A percentile compares a stretch with the other conserved stretches of the same genome.
Conservation (phyloP, 768 basidiomycete species). For the Russula emetica region DNA sequence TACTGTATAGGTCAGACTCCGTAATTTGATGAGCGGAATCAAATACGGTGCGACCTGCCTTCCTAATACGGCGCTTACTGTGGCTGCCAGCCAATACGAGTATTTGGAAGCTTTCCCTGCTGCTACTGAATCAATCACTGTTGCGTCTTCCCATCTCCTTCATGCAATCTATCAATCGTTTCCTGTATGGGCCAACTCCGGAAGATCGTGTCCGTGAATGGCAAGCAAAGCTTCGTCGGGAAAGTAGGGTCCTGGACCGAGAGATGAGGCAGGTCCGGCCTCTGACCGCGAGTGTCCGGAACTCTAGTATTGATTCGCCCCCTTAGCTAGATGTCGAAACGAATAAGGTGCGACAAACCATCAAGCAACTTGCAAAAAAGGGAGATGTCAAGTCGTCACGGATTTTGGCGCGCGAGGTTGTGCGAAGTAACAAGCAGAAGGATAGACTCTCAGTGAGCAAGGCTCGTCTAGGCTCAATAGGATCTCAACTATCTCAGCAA, state of each 20-base stretch:
- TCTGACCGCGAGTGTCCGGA: conserved; percentile 21
- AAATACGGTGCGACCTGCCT: not conserved
- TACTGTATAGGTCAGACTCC: not conserved
- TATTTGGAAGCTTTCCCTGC: too few relatives aligned
- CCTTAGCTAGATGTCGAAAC: conserved; percentile 76
- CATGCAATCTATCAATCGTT: conserved; percentile 88
- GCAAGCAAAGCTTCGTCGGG: conserved; percentile 81
- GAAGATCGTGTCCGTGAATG: conserved; percentile 91
- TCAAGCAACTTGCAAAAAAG: conserved; percentile 87
- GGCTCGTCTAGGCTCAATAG: conserved; percentile 86
- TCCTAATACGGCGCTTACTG: conserved; percentile 5
- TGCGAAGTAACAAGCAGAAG: conserved; percentile 91
- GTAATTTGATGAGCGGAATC: not conserved
- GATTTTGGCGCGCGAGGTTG: conserved; percentile 90
- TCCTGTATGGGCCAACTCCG: conserved; percentile 93
- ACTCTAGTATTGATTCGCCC: conserved; percentile 18
- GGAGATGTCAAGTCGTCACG: conserved; percentile 91
- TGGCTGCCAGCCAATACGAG: not conserved
- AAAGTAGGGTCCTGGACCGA: conserved; percentile 80
- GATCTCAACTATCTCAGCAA: conserved; percentile 85
- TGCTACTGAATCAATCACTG: too few relatives aligned
- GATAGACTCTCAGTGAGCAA: conserved; percentile 89
- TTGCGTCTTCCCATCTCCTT: conserved; percentile 6
- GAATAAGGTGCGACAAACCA: conserved; percentile 68
- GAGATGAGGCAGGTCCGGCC: conserved; percentile 92